Evolutionary conservation across 1,284 basidiomycete genomes (phyloP).

Genomic region (Apiotrichum sp.): DNA sequence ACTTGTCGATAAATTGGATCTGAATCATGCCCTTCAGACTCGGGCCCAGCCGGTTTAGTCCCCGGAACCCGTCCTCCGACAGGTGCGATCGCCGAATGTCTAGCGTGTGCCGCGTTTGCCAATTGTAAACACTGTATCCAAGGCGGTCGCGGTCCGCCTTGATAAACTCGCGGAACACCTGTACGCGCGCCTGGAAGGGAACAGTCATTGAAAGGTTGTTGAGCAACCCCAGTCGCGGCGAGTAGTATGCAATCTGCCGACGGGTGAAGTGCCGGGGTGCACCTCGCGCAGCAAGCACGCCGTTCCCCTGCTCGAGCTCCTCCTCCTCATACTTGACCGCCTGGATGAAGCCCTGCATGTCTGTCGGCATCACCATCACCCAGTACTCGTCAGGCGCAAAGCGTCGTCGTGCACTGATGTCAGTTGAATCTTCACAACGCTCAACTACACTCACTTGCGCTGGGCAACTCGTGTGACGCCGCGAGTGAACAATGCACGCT

Average conservation of each 20-base stretch:
- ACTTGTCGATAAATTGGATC: constrained; percentile 84
- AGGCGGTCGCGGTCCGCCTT: constrained; percentile 42
- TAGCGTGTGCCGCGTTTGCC: constrained; percentile 38
- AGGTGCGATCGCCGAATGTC: constrained; percentile 68
- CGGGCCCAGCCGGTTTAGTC: constrained; percentile 59
- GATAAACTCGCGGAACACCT: constrained; percentile 82
- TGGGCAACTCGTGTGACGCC: constrained; percentile 74
- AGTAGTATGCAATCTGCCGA: constrained; percentile 65
- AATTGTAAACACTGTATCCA: constrained; percentile 27
- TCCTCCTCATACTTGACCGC: constrained; percentile 67
- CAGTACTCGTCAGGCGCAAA: constrained; percentile 80
- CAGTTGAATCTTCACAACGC: constrained; percentile 11
- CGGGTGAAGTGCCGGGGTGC: constrained; percentile 29
- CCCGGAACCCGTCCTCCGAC: constrained; percentile 76
- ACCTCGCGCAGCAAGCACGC: constrained; percentile 18
- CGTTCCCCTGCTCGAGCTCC: constrained; percentile 34
- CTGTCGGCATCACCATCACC: constrained; percentile 73
- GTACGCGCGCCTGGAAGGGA: constrained; percentile 83
- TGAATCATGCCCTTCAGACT: constrained; percentile 73
- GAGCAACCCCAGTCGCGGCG: constrained; percentile 80
- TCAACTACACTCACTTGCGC: constrained; percentile 61
- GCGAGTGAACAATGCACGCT: constrained; percentile 64
- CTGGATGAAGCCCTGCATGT: constrained; percentile 80
- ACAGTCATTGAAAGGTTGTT: constrained; percentile 97
- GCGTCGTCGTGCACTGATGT: constrained; percentile 63